Evolutionary conservation across 2,329 filamentous ascomycete species (phyloP).

Genomic region (Xylaria sp.): DNA sequence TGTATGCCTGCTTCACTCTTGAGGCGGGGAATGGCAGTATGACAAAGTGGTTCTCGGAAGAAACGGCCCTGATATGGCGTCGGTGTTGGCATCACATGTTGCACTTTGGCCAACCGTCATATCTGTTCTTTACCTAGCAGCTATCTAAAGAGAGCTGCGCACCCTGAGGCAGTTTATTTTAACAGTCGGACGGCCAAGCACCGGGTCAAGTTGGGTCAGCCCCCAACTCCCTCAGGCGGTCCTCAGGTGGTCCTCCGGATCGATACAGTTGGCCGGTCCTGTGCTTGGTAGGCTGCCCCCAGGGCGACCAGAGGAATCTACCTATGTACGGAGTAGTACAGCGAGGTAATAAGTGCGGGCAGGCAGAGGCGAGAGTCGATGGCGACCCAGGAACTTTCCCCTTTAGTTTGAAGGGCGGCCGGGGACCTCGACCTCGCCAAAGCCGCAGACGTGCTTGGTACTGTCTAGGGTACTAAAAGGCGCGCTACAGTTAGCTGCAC

Average conservation of each 20-base stretch:
- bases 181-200: neutral
- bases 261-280: conserved; percentile 13
- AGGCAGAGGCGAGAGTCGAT: conserved; percentile 36
- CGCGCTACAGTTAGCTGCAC: neutral
- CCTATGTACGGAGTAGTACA: neutral
- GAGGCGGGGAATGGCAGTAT: conserved; percentile 15
- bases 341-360: conserved; percentile 13
- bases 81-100: conserved; percentile 14
- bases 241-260: neutral
- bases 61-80: conserved; percentile 10
- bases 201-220: neutral
- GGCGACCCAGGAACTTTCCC: conserved; percentile 41
- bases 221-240: neutral
- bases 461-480: neutral
- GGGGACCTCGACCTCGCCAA: conserved; percentile 18
- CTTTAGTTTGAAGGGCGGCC: conserved; percentile 26
- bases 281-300: neutral
- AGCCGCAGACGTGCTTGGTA: neutral
- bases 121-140: conserved; percentile 3
- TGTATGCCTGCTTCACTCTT: neutral
- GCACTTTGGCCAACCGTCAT: neutral
- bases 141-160: conserved; percentile 17
- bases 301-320: neutral
- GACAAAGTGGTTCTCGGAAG: conserved; percentile 18
- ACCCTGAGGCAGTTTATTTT: conserved; percentile 12